Base-by-base conservation (phyloP, 1,284 basidiomycete genomes). In the Bondarzewia mesenterica region DNA sequence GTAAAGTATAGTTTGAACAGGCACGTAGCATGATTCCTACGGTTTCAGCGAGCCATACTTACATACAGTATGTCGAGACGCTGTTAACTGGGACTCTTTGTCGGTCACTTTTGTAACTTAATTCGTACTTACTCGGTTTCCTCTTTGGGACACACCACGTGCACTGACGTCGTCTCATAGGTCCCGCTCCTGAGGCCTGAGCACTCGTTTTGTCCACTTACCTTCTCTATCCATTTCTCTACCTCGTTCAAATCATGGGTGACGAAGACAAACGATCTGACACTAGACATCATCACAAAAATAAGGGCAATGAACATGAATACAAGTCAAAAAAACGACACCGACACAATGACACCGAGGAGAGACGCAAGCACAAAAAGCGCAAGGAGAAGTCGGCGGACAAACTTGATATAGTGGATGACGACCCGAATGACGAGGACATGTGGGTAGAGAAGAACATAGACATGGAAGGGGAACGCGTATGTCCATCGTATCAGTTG, bases 361-460 rank as follows among this genome's bases (percentile, higher is more conserved):
- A 61, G 25, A 52, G 60, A 49, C 58, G 58, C 23, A 63, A 61
- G 49, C 71, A 65, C 53, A 64, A 64, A 48, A 67, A 62, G 39
- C 65, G 63, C 43, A 66, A 60, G 56, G 61, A 53, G 35, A 60
- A 58, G 45, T 45, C 47, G 8, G 57, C 58, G 22, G 58, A 62
- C 47, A 59, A 63, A 39, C 53, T 75, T 46, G 62, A 67, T 36
- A 77, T 85, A 22, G 75, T 83, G 2, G 85, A 85, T 55, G 84
- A 87, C 50, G 81, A 86, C 59, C 72, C 74, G 27, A 69, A 75
- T 56, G 82, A 82, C 54, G 75, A 81, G 26, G 82, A 80, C 46
- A 78, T 89, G 71, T 93, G 91, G 90, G 77, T 87, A 32, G 89
- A 93, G 67, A 91, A 90, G 72, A 87, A 89, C 57, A 81, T 91